phyloP scores from a whole-genome alignment of 2,329 filamentous ascomycete species.

The Neonectria magnoliae region DNA sequence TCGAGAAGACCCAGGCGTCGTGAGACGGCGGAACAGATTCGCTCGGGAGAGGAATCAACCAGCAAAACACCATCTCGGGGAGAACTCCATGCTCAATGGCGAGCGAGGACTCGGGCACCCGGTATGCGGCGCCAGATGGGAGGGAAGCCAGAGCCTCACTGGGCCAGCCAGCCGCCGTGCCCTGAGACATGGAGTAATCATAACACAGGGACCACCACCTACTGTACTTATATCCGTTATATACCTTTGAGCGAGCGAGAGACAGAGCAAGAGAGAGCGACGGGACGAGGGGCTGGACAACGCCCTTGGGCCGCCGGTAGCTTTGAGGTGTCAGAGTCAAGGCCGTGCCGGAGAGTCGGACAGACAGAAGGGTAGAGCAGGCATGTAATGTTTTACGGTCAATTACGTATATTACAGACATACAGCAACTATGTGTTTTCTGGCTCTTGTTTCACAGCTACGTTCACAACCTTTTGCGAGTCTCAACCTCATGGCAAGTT shows the following conservation, averaged over 20 bases:
- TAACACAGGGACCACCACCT: background rate
- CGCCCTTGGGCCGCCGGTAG: background rate
- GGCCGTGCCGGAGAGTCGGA: background rate
- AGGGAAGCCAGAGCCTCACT: background rate
- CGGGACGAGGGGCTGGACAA: background rate
- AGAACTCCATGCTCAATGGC: background rate
- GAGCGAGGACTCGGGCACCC: background rate
- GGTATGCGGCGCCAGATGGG: background rate
- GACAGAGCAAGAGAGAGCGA: background rate
- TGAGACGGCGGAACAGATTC: conserved; percentile 5
- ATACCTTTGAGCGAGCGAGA: background rate
- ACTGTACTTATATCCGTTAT: background rate
- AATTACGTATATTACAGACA: background rate
- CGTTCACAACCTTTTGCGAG: background rate
- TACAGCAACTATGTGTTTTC: background rate
- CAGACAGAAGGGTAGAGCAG: background rate
- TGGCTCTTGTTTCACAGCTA: background rate
- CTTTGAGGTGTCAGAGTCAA: background rate
- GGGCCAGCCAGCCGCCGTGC: background rate
- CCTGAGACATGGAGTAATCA: background rate
- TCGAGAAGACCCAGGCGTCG: conserved; percentile 52
- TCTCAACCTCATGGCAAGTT: background rate
- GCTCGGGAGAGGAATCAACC: background rate
- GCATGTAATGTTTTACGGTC: background rate
- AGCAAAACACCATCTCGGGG: background rate